Conservation (phyloP, 228 moss, liverwort and hornwort genomes). For the Sphagnum fallax region DNA sequence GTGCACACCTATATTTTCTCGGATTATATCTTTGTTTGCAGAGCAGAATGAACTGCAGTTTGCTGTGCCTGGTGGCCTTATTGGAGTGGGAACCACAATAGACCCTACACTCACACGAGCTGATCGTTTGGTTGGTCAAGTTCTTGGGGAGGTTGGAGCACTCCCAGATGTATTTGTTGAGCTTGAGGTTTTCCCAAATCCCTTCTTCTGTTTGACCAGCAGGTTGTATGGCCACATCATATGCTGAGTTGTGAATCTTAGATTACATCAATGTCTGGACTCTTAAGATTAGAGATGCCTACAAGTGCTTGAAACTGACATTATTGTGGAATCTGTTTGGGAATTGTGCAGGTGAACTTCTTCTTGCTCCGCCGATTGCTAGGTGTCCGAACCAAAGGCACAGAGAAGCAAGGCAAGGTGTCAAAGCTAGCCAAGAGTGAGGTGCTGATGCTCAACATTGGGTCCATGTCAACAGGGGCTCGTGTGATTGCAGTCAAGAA, state of each 20-base stretch:
- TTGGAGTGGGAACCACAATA: constrained; percentile 95
- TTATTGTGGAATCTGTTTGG: background rate
- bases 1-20: constrained; percentile 91
- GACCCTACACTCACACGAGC: constrained; percentile 98
- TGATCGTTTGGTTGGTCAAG: constrained; percentile 94
- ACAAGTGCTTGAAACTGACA: too few relatives aligned
- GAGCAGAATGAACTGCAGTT: constrained; percentile 93
- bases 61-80: constrained; percentile 94
- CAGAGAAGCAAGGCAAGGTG: constrained; percentile 97
- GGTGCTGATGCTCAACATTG: constrained; percentile 99
- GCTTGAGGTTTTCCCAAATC: constrained; percentile 60
- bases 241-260: too few relatives aligned
- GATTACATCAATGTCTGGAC: background rate
- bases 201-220: too few relatives aligned
- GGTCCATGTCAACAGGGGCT: constrained; percentile 24
- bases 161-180: constrained; percentile 95
- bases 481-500: constrained; percentile 6
- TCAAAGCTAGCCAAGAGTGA: constrained; percentile 90
- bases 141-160: constrained; percentile 93
- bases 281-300: background rate
- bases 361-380: constrained; percentile 84
- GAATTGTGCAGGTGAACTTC: constrained; percentile 61
- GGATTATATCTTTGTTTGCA: constrained; percentile 88
- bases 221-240: too few relatives aligned
- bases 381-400: constrained; percentile 95